Evolutionary conservation across 306 rosid species (phyloP).

Genomic region (Malus sylvestris): DNA sequence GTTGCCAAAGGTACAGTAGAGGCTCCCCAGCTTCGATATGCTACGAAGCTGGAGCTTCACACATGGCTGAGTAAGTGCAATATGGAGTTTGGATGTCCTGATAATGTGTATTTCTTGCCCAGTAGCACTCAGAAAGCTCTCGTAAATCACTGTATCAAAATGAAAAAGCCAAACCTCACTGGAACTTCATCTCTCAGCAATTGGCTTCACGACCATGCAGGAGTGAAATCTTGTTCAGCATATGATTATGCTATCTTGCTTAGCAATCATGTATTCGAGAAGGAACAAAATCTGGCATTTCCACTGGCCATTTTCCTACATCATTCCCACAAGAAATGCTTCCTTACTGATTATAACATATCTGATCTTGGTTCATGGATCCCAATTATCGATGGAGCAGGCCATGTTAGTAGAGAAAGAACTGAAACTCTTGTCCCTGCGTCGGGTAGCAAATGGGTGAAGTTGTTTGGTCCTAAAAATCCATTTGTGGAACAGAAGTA

Average conservation of each 20-base stretch:
- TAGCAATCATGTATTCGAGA: background rate
- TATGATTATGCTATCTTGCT: background rate
- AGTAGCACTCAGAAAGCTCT: background rate
- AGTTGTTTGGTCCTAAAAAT: conserved; percentile 11
- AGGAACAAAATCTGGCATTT: background rate
- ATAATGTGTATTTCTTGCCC: background rate
- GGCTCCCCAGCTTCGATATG: background rate
- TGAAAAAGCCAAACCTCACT: background rate
- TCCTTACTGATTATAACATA: background rate
- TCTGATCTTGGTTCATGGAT: background rate
- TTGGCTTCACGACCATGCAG: background rate
- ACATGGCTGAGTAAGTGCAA: conserved; percentile 15
- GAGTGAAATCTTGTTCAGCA: background rate
- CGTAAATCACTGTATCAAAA: background rate
- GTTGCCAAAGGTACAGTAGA: background rate
- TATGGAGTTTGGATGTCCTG: conserved; percentile 5
- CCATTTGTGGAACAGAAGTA: background rate
- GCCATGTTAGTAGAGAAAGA: background rate
- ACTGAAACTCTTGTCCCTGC: conserved; percentile 6
- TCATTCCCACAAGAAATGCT: background rate
- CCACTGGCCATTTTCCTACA: conserved; percentile 2
- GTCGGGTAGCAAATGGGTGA: conserved; percentile 10
- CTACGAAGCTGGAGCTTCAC: background rate
- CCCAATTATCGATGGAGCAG: conserved; percentile 8
- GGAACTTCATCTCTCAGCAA: background rate